phyloP scores from a whole-genome alignment of 345 rosid species.

The Citrus mangshanensis region DNA sequence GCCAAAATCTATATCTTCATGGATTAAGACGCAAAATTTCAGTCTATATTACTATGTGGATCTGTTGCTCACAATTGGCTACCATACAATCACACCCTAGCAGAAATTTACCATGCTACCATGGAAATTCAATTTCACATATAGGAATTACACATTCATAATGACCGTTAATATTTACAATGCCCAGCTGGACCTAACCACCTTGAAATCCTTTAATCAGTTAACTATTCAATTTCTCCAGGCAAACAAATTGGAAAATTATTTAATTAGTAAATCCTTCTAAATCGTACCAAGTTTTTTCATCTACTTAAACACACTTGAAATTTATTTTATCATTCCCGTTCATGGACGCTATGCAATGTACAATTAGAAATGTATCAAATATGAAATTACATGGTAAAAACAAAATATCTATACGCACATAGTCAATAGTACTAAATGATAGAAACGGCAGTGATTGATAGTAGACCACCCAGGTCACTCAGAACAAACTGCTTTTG shows the following conservation, averaged over 20 bases:
- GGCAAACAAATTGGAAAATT: not conserved
- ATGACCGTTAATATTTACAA: not conserved
- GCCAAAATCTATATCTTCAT: not conserved
- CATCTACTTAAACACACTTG: not conserved
- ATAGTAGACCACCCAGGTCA: not conserved
- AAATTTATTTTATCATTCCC: not conserved
- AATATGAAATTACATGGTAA: not conserved
- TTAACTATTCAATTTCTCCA: not conserved
- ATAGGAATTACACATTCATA: not conserved
- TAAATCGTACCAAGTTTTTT: not conserved
- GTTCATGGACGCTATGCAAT: not conserved
- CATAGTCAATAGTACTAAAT: not conserved
- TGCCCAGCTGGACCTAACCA: not conserved
- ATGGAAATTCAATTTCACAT: not conserved
- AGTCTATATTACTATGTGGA: not conserved
- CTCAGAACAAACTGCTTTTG: not conserved
- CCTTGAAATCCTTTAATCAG: not conserved
- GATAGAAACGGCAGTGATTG: not conserved
- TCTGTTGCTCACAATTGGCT: no score
- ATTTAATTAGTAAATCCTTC: not conserved
- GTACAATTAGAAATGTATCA: not conserved
- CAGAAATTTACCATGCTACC: not conserved
- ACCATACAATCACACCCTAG: not conserved
- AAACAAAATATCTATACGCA: not conserved
- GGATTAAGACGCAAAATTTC: not conserved